Percentiles rank a stretch among this genome's conserved stretches.
Conservation (phyloP, 176 grass and related monocot species). For the Triticum urartu region DNA sequence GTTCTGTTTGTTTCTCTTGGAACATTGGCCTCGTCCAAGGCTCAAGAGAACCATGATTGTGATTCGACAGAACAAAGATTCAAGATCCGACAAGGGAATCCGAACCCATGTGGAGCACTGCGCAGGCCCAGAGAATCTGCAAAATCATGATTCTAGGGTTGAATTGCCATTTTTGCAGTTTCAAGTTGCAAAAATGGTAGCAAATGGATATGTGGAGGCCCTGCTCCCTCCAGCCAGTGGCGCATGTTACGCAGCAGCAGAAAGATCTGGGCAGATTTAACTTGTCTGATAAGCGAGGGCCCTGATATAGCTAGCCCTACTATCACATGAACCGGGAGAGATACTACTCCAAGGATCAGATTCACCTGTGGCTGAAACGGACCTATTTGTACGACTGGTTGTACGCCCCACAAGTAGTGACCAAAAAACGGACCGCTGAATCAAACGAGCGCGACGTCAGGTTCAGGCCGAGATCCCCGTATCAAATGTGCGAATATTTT, state of each 20-base stretch:
- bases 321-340: background rate
- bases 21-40: background rate
- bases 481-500: background rate
- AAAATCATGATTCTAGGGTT: background rate
- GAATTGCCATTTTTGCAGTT: background rate
- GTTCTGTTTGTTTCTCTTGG: background rate
- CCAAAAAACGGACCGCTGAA: background rate
- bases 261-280: background rate
- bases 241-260: background rate
- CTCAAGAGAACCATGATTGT: background rate
- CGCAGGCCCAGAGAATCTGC: background rate
- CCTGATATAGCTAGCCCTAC: slow-evolving; percentile 5
- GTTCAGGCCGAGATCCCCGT: background rate
- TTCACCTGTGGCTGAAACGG: background rate
- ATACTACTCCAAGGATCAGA: background rate
- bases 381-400: background rate
- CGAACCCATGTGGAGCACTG: slow-evolving; percentile 10
- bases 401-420: background rate
- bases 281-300: slow-evolving; percentile 32
- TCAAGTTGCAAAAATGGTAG: background rate
- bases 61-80: background rate
- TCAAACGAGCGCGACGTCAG: background rate
- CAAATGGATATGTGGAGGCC: background rate
- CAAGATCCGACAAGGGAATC: slow-evolving; percentile 15
- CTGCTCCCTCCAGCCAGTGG: background rate